Evolutionary conservation across 805 yeast genomes (phyloP), one percentile per base, ranked within the genome.

Genomic region (Yamadazyma ubonensis): DNA sequence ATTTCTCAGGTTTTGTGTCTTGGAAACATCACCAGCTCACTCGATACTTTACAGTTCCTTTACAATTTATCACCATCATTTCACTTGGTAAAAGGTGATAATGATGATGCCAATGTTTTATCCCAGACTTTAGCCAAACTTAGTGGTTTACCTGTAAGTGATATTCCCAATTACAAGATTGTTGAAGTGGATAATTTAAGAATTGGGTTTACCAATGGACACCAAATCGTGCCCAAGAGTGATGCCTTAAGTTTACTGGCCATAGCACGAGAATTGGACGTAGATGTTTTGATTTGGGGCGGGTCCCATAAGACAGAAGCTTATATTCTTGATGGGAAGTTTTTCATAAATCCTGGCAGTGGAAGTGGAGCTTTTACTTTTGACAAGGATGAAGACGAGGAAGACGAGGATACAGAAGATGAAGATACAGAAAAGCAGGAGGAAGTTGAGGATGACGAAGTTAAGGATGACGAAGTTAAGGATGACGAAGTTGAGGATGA

Each of bases 341-440:
- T 90, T 59, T 93, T 93, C 55, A 75, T 93, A n/a, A 91, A 87
- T 58, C 98, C 99, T 0, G 99, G 99, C 0, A 84, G 95, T 56
- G 95, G 95, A 29, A 90, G 97, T 0, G 99, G 99, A 18, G 96
- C 97, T 0, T 79, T 75, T 49, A 74, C 75, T 30, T 75, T 85
- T 22, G 64, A 59, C 36, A 83, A 81, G 53, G 79, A 75, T 14
- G 63, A 55, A 1, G 81, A 74, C 2, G 71, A 73, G 3, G 65
- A 57, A 3, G 63, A 57, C 2, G 53, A 45, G 17, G 52, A 49
- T n/a, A 51, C 36, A 17, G 70, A 57, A 4, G 63, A 60, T 6
- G 49, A 42, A 8, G 65, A 61, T 8, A 67, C 59, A 8, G 57
- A 57, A 9, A 57, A 55, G 4, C 49, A 60, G 19, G 53, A 51